Conservation (phyloP, 108 stramenopile species). For the Cylindrotheca fusiformis region DNA sequence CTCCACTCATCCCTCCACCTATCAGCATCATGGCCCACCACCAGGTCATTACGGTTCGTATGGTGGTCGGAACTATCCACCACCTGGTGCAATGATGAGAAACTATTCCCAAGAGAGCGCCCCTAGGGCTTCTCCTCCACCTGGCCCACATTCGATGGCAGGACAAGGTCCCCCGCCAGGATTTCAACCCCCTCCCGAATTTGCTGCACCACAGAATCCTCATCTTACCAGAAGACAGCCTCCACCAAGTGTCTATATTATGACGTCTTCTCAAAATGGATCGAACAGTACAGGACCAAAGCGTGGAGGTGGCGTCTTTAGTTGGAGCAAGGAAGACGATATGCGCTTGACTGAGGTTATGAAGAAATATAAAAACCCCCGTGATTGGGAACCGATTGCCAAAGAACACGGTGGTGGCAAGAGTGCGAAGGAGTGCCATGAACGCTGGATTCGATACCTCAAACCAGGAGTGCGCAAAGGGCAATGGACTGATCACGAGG, state of each 20-base stretch:
- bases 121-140: slow-evolving; percentile 41
- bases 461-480: slow-evolving; percentile 83
- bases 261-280: slow-evolving; percentile 31
- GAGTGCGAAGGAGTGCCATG: slow-evolving; percentile 75
- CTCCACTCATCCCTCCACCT: slow-evolving; percentile 11
- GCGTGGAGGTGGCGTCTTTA: slow-evolving; percentile 38
- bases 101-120: slow-evolving; percentile 54
- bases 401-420: slow-evolving; percentile 61
- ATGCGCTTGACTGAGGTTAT: slow-evolving; percentile 66
- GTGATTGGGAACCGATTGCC: slow-evolving; percentile 86
- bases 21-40: slow-evolving; percentile 9
- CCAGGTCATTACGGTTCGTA: slow-evolving; percentile 11
- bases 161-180: slow-evolving; percentile 34
- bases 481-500: slow-evolving; percentile 80
- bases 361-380: slow-evolving; percentile 85
- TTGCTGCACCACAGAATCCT: slow-evolving; percentile 35
- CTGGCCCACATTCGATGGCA: slow-evolving; percentile 23
- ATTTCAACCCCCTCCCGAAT: slow-evolving; percentile 54
- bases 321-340: slow-evolving; percentile 80
- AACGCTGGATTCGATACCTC: slow-evolving; percentile 81
- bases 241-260: slow-evolving; percentile 40
- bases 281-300: slow-evolving; percentile 9
- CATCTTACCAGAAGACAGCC: slow-evolving; percentile 34
- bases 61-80: slow-evolving; percentile 7
- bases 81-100: slow-evolving; percentile 34